Evolutionary conservation across 108 stramenopile genomes (phyloP).

Genomic region (Discostella pseudostelligera): DNA sequence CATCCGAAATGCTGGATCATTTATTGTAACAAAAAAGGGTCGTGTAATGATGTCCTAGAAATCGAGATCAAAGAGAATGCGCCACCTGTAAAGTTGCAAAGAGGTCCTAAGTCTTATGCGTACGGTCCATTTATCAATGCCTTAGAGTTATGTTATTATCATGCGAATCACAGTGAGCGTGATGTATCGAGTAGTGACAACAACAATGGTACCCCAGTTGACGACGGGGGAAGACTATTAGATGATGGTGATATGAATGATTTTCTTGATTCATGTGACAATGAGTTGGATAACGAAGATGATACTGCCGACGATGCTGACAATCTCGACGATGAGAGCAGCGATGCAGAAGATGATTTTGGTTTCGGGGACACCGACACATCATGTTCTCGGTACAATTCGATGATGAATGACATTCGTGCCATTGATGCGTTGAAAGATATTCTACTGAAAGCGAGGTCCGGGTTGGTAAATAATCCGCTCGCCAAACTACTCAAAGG

Average conservation of each 20-base stretch:
- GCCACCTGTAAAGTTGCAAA: slow-evolving; percentile 44
- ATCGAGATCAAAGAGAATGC: slow-evolving; percentile 28
- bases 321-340: slow-evolving; percentile 16
- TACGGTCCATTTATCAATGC: slow-evolving; percentile 62
- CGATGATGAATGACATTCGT: slow-evolving; percentile 3
- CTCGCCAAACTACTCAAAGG: neutral
- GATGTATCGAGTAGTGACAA: slow-evolving; percentile 5
- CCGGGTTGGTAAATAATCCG: neutral
- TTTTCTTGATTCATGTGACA: slow-evolving; percentile 50
- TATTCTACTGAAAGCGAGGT: slow-evolving; percentile 1
- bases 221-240: slow-evolving; percentile 2
- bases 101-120: slow-evolving; percentile 77
- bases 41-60: slow-evolving; percentile 78
- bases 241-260: slow-evolving; percentile 38
- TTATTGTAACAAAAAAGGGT: slow-evolving; percentile 41
- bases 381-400: neutral
- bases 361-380: neutral
- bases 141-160: slow-evolving; percentile 30
- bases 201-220: neutral
- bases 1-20: neutral
- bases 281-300: slow-evolving; percentile 25
- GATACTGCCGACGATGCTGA: slow-evolving; percentile 20
- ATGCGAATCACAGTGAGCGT: neutral
- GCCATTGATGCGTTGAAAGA: slow-evolving; percentile 1
- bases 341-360: slow-evolving; percentile 17